These are phyloP conservation scores for Cyberlindnera amylophila DNA, from an alignment of 805 yeast genomes.

Conservation along the genomic window DNA sequence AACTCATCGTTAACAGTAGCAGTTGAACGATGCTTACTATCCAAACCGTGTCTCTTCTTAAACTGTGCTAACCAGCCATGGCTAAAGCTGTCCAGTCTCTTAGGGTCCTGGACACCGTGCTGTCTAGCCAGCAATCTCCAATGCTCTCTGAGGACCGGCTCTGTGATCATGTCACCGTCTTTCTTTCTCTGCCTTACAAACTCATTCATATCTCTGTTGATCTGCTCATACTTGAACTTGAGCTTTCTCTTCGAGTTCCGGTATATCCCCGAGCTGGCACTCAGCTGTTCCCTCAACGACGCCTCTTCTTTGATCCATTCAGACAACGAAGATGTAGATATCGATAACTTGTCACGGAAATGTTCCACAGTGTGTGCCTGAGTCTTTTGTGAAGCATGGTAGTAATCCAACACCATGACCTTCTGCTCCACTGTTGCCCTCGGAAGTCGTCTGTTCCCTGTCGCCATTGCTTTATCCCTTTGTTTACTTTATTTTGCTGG, in stretches of 20 bases:
- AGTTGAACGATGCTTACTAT: conserved; percentile 20
- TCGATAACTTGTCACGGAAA: conserved; percentile 46
- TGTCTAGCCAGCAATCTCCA: conserved; percentile 54
- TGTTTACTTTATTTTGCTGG: too few species aligned
- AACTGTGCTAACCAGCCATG: conserved; percentile 65
- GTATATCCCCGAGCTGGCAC: conserved; percentile 28
- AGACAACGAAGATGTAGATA: conserved; percentile 56
- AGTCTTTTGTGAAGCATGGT: conserved; percentile 41
- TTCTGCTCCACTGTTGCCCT: conserved; percentile 49
- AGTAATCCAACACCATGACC: conserved; percentile 49
- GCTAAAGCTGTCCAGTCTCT: conserved; percentile 48
- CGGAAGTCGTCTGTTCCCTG: conserved; percentile 2
- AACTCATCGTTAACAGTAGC: too few species aligned
- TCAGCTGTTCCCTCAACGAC: conserved; percentile 44
- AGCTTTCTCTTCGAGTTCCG: conserved; percentile 39
- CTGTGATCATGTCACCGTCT: conserved; percentile 45
- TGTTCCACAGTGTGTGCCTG: conserved; percentile 56
- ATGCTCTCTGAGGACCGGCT: conserved; percentile 50
- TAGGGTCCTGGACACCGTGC: conserved; percentile 58
- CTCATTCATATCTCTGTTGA: conserved; percentile 56
- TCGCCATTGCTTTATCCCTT: too few species aligned
- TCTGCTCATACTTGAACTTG: conserved; percentile 52
- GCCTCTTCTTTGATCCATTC: conserved; percentile 58
- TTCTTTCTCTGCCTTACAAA: conserved; percentile 43
- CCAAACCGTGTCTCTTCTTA: conserved; percentile 53